phyloP scores from a whole-genome alignment of 257 asterid species.

The Nicotiana sylvestris region DNA sequence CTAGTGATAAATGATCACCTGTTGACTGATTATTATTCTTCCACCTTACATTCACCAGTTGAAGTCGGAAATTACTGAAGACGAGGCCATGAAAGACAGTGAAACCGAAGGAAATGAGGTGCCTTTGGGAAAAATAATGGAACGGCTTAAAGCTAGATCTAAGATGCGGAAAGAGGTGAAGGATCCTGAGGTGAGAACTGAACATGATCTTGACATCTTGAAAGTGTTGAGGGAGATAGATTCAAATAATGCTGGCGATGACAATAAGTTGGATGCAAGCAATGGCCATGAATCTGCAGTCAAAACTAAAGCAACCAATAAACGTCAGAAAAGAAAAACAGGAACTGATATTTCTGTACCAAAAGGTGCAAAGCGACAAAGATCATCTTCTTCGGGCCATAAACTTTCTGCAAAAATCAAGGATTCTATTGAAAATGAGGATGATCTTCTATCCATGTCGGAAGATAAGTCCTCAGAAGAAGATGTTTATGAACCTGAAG shows the following conservation, averaged over 20 bases:
- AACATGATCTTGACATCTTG: slow-evolving; percentile 69
- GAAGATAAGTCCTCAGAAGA: slow-evolving; percentile 42
- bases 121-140: slow-evolving; percentile 85
- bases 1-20: background rate
- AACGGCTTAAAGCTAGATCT: slow-evolving; percentile 78
- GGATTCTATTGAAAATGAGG: slow-evolving; percentile 45
- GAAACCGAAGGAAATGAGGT: slow-evolving; percentile 92
- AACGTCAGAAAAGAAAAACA: slow-evolving; percentile 56
- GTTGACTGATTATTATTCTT: slow-evolving; percentile 21
- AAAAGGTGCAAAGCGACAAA: slow-evolving; percentile 46
- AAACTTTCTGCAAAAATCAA: slow-evolving; percentile 38
- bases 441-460: slow-evolving; percentile 46
- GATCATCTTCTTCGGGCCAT: slow-evolving; percentile 60
- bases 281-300: slow-evolving; percentile 51
- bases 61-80: slow-evolving; percentile 50
- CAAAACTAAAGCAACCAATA: slow-evolving; percentile 35
- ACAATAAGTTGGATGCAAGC: slow-evolving; percentile 63
- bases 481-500: slow-evolving; percentile 45
- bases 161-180: slow-evolving; percentile 76
- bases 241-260: slow-evolving; percentile 43
- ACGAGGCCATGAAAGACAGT: slow-evolving; percentile 77
- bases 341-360: slow-evolving; percentile 59
- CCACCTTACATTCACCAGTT: slow-evolving; percentile 43
- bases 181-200: slow-evolving; percentile 40
- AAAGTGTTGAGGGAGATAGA: slow-evolving; percentile 84